phyloP scores from a whole-genome alignment of 163 green algal species.

The Dunaliella salina region DNA sequence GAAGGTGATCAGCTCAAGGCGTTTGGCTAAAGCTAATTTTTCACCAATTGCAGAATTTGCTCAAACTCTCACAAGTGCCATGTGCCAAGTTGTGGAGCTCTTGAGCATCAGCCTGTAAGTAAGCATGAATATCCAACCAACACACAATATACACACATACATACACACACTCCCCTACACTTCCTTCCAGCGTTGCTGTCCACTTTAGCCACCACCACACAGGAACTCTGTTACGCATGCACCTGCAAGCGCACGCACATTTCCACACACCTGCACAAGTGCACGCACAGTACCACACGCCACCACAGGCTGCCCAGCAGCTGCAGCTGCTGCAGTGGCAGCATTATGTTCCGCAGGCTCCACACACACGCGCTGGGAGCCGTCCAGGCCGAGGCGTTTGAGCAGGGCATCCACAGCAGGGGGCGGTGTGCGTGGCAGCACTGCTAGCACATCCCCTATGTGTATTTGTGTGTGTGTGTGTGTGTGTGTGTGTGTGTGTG shows the following conservation, averaged over 20 bases:
- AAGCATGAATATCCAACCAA: too few species aligned
- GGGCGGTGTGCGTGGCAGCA: slow-evolving; percentile 54
- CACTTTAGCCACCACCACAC: not conserved
- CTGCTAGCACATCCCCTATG: slow-evolving; percentile 66
- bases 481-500: not conserved
- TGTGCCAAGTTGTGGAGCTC: too few species aligned
- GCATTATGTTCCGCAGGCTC: slow-evolving; percentile 5
- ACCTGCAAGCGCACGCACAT: not conserved
- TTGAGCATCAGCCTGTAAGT: too few species aligned
- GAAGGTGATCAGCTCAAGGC: too few species aligned
- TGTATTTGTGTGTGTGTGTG: not conserved
- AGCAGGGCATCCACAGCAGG: slow-evolving; percentile 56
- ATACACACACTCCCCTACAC: not conserved
- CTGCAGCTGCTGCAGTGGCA: not conserved
- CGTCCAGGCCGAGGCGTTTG: slow-evolving; percentile 41
- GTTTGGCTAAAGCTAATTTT: too few species aligned
- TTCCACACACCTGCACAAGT: slow-evolving; percentile 17
- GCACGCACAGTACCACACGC: slow-evolving; percentile 12
- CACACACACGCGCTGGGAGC: slow-evolving; percentile 42
- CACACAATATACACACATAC: too few species aligned
- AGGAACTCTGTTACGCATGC: too few species aligned
- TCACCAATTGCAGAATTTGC: too few species aligned
- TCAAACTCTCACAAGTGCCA: too few species aligned
- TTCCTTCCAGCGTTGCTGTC: not conserved
- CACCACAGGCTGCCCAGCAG: not conserved